phyloP scores from a whole-genome alignment of 1,284 basidiomycete species.

The Ceratobasidium sp. region DNA sequence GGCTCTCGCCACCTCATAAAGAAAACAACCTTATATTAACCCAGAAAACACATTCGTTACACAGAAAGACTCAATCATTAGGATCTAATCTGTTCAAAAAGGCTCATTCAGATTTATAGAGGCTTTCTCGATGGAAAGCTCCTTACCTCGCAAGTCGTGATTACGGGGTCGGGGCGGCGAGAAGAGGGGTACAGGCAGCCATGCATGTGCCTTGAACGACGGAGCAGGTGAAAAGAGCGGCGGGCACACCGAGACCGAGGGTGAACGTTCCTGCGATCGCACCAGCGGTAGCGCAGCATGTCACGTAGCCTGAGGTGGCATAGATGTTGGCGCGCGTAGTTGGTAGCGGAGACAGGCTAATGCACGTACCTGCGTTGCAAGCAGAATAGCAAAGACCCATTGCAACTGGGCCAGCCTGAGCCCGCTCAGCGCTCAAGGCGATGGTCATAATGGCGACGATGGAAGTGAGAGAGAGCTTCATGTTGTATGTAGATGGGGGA shows the following conservation, averaged over 20 bases:
- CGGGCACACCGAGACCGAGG: conserved; percentile 27
- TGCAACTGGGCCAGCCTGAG: conserved; percentile 20
- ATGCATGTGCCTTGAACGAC: conserved; percentile 32
- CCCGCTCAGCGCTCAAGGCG: not conserved
- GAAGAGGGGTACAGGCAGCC: conserved; percentile 32
- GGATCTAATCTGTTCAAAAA: too few species aligned
- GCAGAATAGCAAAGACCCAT: conserved; percentile 36
- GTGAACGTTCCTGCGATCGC: conserved; percentile 25
- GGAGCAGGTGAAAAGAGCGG: conserved; percentile 6
- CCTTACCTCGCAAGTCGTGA: not conserved
- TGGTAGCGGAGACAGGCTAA: not conserved
- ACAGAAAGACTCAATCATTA: too few species aligned
- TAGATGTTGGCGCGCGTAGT: not conserved
- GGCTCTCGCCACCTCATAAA: too few species aligned
- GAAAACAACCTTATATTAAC: too few species aligned
- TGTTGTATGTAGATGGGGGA: not conserved
- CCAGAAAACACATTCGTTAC: too few species aligned
- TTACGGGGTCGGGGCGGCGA: conserved; percentile 17
- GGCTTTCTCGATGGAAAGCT: too few species aligned
- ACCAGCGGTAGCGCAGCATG: conserved; percentile 17
- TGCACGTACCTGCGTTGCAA: conserved; percentile 25
- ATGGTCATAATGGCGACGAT: not conserved
- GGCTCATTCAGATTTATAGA: too few species aligned
- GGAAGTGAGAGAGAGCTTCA: conserved; percentile 33
- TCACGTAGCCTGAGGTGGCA: conserved; percentile 7